A percentile compares a stretch with the other conserved stretches of the same genome.
Evolutionary conservation across 805 yeast genomes (phyloP).

Genomic region (Suhomyces sp.): DNA sequence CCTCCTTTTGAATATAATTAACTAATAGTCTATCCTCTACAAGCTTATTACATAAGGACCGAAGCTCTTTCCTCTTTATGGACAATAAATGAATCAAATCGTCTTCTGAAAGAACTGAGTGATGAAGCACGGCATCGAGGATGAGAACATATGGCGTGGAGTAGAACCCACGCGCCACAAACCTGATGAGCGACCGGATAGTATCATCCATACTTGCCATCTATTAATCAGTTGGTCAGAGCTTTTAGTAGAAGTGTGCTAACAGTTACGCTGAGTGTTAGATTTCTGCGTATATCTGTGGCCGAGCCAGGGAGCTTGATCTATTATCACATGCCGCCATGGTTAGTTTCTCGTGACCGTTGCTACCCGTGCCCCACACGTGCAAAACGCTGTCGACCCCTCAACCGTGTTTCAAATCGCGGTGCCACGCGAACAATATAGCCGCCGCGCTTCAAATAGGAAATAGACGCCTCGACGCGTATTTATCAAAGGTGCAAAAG

Average conservation of each 20-base stretch:
- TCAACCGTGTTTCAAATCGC: constrained; percentile 7
- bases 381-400: neutral
- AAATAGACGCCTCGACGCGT: constrained; percentile 3
- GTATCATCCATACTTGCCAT: constrained; percentile 38
- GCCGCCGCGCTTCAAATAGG: neutral
- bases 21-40: constrained; percentile 80
- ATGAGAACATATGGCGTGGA: constrained; percentile 79
- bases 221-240: neutral
- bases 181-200: constrained; percentile 58
- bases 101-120: constrained; percentile 88
- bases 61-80: constrained; percentile 80
- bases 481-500: neutral
- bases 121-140: constrained; percentile 82
- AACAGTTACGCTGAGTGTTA: neutral
- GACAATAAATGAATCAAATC: constrained; percentile 80
- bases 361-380: constrained; percentile 1
- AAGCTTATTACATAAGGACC: constrained; percentile 75
- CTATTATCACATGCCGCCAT: neutral
- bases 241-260: neutral
- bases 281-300: neutral
- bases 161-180: constrained; percentile 85
- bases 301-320: neutral
- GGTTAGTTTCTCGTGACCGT: neutral
- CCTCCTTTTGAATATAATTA: constrained; percentile 70
- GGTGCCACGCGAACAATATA: constrained; percentile 3